phyloP scores from a whole-genome alignment of 129 eudicot species.

The Kitagawia praeruptora region DNA sequence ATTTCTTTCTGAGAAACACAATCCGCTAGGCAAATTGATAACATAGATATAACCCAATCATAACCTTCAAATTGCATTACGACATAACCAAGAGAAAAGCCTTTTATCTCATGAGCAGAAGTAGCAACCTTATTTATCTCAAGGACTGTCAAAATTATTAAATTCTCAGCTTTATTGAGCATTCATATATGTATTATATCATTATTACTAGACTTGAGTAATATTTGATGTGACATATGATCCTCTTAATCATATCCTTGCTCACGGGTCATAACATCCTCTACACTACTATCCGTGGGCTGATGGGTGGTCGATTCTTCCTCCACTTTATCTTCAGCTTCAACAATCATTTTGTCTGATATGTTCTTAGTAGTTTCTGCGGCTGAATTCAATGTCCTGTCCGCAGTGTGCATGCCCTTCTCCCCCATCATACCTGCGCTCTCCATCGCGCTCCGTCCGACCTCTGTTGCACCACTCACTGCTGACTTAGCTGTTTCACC shows the following conservation, averaged over 20 bases:
- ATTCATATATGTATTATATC: not conserved
- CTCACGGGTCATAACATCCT: not conserved
- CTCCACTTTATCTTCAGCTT: not conserved
- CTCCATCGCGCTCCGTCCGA: not conserved
- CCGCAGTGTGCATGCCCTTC: not conserved
- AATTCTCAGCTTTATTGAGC: not conserved
- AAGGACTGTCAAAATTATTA: not conserved
- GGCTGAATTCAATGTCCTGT: not conserved
- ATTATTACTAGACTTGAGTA: not conserved
- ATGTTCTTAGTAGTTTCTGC: not conserved
- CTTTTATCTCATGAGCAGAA: not conserved
- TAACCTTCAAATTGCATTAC: not conserved
- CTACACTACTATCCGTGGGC: not conserved
- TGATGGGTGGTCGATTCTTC: not conserved
- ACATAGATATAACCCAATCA: not conserved
- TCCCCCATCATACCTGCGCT: not conserved
- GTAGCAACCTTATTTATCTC: not conserved
- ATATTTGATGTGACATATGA: not conserved
- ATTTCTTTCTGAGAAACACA: not conserved
- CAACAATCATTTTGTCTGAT: not conserved
- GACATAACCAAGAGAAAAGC: not conserved
- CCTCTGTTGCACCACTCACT: not conserved
- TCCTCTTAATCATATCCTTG: not conserved
- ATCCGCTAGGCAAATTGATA: not conserved
- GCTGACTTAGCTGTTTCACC: not conserved